Percentiles rank a stretch among this genome's conserved stretches.
Evolutionary conservation across 2,329 filamentous ascomycete species (phyloP).

Genomic region (Bertia moriformis): DNA sequence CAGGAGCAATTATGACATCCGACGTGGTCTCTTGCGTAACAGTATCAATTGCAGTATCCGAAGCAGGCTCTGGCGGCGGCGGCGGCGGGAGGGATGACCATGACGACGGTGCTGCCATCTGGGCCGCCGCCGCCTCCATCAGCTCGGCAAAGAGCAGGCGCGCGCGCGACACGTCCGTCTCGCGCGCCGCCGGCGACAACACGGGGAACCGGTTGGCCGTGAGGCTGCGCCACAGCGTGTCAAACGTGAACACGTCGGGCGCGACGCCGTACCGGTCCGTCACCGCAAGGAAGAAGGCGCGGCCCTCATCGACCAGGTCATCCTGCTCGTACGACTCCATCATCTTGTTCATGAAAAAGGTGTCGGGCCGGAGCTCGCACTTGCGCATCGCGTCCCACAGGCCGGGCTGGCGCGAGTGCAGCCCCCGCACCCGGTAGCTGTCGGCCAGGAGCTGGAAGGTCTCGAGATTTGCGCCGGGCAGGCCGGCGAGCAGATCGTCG

Average conservation of each 20-base stretch:
- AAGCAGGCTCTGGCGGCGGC: too few relatives aligned
- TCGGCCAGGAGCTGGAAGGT: slow-evolving; percentile 65
- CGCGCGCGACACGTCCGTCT: slow-evolving; percentile 19
- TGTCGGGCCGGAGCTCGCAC: slow-evolving; percentile 52
- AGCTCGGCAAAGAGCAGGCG: slow-evolving; percentile 32
- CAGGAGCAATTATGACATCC: too few relatives aligned
- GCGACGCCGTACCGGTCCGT: slow-evolving; percentile 29
- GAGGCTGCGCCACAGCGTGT: slow-evolving; percentile 49
- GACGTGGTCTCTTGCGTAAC: background rate
- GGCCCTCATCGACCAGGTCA: slow-evolving; percentile 36
- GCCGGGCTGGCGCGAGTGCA: slow-evolving; percentile 39
- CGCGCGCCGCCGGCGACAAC: slow-evolving; percentile 13
- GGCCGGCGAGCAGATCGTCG: too few relatives aligned
- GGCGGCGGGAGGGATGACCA: too few relatives aligned
- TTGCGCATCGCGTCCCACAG: slow-evolving; percentile 48
- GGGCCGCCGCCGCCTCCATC: too few relatives aligned
- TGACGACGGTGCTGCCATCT: slow-evolving; percentile 14
- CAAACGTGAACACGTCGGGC: slow-evolving; percentile 57
- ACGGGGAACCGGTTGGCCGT: slow-evolving; percentile 30
- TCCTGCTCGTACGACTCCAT: slow-evolving; percentile 52
- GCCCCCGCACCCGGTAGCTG: slow-evolving; percentile 50
- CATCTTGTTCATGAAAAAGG: slow-evolving; percentile 68
- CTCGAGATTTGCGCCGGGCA: slow-evolving; percentile 53
- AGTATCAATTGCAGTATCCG: too few relatives aligned
- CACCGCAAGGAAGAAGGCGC: slow-evolving; percentile 38